Evolutionary conservation across 352 stramenopile genomes (phyloP).

Genomic region (Phytophthora aleatoria): DNA sequence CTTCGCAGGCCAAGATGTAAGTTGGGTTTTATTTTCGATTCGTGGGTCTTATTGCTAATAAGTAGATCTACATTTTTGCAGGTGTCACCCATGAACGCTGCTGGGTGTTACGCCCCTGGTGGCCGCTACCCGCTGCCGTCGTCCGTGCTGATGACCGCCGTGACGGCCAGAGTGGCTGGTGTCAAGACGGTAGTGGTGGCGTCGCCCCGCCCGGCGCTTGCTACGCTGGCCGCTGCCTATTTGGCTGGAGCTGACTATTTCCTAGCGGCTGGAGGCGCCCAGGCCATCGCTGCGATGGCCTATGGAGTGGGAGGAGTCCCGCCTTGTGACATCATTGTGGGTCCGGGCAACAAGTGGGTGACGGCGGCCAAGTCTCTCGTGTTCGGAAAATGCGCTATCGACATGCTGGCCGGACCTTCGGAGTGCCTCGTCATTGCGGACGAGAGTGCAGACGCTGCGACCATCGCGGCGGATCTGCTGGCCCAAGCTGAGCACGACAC

Average conservation of each 20-base stretch:
- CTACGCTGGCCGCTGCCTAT: slow-evolving; percentile 95
- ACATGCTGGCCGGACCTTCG: slow-evolving; percentile 98
- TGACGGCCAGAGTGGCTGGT: slow-evolving; percentile 94
- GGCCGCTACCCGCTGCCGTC: slow-evolving; percentile 97
- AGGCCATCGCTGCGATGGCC: slow-evolving; percentile 95
- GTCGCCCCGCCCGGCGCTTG: slow-evolving; percentile 90
- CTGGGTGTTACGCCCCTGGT: slow-evolving; percentile 97
- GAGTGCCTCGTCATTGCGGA: slow-evolving; percentile 99
- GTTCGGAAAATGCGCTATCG: slow-evolving; percentile 97
- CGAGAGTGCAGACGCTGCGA: slow-evolving; percentile 72
- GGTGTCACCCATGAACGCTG: slow-evolving; percentile 67
- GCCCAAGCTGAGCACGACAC: slow-evolving; percentile 97
- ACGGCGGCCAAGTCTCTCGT: slow-evolving; percentile 98
- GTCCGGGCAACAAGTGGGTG: slow-evolving; percentile 99
- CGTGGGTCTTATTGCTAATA: neutral
- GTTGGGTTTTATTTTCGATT: neutral
- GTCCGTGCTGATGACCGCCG: slow-evolving; percentile 98
- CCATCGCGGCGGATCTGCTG: slow-evolving; percentile 78
- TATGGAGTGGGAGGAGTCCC: slow-evolving; percentile 93
- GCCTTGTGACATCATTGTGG: slow-evolving; percentile 97
- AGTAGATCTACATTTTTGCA: neutral
- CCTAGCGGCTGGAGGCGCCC: slow-evolving; percentile 74
- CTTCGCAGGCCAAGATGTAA: slow-evolving; percentile 92
- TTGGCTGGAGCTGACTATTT: slow-evolving; percentile 93
- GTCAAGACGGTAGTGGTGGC: slow-evolving; percentile 95